Conservation (phyloP, 139 green algal species). For the Desmodesmus armatus region DNA sequence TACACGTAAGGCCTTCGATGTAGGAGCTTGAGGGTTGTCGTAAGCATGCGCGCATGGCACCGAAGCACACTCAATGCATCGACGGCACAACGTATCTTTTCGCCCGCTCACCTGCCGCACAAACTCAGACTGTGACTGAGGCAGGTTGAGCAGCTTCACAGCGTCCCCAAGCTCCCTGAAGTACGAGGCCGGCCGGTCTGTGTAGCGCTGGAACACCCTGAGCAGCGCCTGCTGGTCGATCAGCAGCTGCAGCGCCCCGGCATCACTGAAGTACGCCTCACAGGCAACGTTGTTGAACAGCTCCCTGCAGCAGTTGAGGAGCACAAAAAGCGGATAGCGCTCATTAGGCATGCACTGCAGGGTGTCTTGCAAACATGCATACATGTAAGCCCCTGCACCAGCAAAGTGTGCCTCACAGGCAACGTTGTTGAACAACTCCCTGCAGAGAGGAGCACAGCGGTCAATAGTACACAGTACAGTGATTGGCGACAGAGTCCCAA, state of each 20-base stretch:
- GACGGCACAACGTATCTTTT: neutral
- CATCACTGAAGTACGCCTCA: constrained; percentile 33
- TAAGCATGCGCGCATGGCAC: neutral
- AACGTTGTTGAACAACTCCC: constrained; percentile 47
- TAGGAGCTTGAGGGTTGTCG: no score
- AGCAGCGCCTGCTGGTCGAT: constrained; percentile 4
- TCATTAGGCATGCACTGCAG: no score
- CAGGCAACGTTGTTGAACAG: constrained; percentile 46
- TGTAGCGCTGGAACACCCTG: constrained; percentile 29
- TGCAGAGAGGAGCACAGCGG: no score
- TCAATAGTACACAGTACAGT: no score
- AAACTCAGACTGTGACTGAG: constrained; percentile 35
- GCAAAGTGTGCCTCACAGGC: constrained; percentile 29
- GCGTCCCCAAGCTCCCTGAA: constrained; percentile 40
- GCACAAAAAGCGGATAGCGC: neutral
- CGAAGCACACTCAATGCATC: neutral
- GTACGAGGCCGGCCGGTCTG: neutral
- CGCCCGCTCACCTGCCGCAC: constrained; percentile 1
- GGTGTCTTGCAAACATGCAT: no score
- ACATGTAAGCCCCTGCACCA: constrained; percentile 1
- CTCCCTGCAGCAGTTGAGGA: constrained; percentile 15
- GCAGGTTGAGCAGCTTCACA: constrained; percentile 35
- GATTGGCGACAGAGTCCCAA: no score
- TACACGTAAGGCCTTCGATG: no score
- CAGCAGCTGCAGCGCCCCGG: constrained; percentile 26